Evolutionary conservation across 2,329 filamentous ascomycete species (phyloP).

Genomic region (Chaetomium globosum): DNA sequence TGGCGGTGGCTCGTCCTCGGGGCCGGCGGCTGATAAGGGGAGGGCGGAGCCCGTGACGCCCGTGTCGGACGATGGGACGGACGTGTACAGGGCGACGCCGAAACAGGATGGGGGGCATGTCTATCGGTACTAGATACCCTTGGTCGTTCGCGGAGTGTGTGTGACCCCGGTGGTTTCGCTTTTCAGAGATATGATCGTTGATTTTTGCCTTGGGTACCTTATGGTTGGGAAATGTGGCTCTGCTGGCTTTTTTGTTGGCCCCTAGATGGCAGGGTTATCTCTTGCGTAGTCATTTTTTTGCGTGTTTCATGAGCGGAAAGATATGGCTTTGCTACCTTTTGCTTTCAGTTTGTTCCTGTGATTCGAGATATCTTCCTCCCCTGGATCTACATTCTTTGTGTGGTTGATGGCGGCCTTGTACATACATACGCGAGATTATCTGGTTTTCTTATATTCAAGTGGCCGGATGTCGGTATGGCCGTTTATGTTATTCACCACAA

Average conservation of each 20-base stretch:
- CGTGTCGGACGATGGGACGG: slow-evolving; percentile 28
- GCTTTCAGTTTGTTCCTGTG: not conserved
- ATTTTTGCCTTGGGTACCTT: not conserved
- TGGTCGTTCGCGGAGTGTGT: not conserved
- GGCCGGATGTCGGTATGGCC: not conserved
- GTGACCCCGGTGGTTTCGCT: not conserved
- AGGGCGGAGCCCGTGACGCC: slow-evolving; percentile 25
- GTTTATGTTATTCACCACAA: not conserved
- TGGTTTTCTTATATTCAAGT: not conserved
- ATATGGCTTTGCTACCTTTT: not conserved
- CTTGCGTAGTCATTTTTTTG: not conserved
- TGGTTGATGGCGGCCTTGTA: not conserved
- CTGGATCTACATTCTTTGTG: not conserved
- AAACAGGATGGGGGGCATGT: slow-evolving; percentile 20
- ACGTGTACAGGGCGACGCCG: slow-evolving; percentile 23
- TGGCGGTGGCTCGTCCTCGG: slow-evolving; percentile 8
- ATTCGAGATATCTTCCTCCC: not conserved
- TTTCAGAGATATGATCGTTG: not conserved
- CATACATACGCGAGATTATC: not conserved
- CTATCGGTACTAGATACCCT: slow-evolving; percentile 27
- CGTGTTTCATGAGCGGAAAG: slow-evolving; percentile 1
- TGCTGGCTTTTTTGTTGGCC: not conserved
- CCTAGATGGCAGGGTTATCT: not conserved
- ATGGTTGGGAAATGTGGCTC: not conserved
- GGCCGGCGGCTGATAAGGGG: slow-evolving; percentile 10